Conservation (phyloP, 495 filamentous ascomycete genomes). For the Bathelium albidoporum region DNA sequence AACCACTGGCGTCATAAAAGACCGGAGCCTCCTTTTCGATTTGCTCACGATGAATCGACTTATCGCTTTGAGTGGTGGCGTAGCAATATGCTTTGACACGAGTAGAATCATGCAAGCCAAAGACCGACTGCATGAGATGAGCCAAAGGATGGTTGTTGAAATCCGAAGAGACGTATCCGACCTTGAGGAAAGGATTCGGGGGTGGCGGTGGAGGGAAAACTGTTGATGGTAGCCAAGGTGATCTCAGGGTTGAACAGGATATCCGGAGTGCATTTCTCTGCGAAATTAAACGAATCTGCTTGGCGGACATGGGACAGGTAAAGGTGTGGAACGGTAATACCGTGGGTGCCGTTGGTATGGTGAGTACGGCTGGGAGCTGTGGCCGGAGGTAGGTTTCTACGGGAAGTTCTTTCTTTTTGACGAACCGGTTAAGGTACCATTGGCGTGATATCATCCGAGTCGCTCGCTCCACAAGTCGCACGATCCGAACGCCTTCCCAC, state of each 20-base stretch:
- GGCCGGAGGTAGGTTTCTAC: constrained; percentile 58
- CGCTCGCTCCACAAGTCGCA: constrained; percentile 79
- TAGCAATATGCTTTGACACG: constrained; percentile 86
- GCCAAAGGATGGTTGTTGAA: constrained; percentile 99
- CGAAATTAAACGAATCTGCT: constrained; percentile 90
- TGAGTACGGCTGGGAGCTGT: constrained; percentile 60
- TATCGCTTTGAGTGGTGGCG: constrained; percentile 89
- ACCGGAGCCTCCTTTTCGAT: constrained; percentile 91
- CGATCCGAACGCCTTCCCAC: constrained; percentile 81
- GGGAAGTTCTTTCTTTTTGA: constrained; percentile 49
- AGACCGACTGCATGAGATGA: constrained; percentile 97
- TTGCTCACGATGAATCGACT: constrained; percentile 81
- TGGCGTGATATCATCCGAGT: constrained; percentile 65
- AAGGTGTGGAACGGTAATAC: constrained; percentile 99
- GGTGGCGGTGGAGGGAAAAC: constrained; percentile 79
- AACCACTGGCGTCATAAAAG: constrained; percentile 79
- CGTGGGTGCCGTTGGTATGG: constrained; percentile 83
- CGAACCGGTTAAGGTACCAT: constrained; percentile 80
- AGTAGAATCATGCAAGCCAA: constrained; percentile 71
- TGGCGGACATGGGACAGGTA: constrained; percentile 85
- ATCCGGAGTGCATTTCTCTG: constrained; percentile 91
- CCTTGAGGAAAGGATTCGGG: constrained; percentile 69
- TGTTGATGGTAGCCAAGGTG: constrained; percentile 72
- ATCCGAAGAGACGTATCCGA: constrained; percentile 95
- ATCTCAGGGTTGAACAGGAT: constrained; percentile 73